Conservation (phyloP, 2,329 filamentous ascomycete genomes). For the Pyrenophora seminiperda region DNA sequence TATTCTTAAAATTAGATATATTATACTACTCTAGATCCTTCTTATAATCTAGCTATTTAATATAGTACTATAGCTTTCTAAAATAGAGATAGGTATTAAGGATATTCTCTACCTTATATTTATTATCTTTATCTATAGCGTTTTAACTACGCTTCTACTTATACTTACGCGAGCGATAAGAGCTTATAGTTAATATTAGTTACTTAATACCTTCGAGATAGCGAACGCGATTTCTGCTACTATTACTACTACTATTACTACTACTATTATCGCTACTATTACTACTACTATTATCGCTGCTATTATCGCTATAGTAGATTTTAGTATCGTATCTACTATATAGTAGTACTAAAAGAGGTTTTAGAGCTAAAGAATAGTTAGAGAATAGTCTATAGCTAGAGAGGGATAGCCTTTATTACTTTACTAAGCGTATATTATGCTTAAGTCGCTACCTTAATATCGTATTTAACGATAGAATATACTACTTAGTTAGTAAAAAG, state of each 20-base stretch:
- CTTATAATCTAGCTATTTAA: neutral
- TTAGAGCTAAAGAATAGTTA: too few relatives aligned
- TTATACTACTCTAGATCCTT: neutral
- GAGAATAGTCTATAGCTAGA: too few relatives aligned
- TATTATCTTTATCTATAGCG: neutral
- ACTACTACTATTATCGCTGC: too few relatives aligned
- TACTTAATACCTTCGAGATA: neutral
- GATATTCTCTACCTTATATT: neutral
- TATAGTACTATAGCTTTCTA: neutral
- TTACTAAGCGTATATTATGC: too few relatives aligned
- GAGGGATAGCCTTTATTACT: too few relatives aligned
- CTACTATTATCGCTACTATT: neutral
- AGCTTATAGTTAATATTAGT: neutral
- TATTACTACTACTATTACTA: neutral
- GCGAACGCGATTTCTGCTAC: neutral
- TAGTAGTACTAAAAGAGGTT: neutral
- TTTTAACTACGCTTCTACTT: neutral
- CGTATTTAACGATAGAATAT: too few relatives aligned
- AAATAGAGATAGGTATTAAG: neutral
- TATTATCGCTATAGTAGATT: neutral
- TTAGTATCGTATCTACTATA: too few relatives aligned
- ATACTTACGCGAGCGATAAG: too few relatives aligned
- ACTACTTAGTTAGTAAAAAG: too few relatives aligned
- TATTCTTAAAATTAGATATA: constrained; percentile 1
- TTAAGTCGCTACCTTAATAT: too few relatives aligned